phyloP scores from a whole-genome alignment of 176 grass and related monocot genomes.

The Guadua angustifolia region DNA sequence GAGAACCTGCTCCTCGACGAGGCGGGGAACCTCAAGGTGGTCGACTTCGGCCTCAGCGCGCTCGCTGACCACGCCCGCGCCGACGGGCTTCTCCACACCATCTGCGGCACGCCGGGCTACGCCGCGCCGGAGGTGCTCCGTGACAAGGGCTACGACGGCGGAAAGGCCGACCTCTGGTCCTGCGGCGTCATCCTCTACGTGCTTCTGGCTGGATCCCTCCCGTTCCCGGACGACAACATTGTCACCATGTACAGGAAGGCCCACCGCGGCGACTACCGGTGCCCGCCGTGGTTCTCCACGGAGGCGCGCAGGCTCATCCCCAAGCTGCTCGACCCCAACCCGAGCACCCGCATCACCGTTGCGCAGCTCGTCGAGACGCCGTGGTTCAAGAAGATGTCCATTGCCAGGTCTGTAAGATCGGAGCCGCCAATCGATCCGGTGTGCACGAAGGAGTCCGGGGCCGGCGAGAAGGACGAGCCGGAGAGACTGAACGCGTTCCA shows the following conservation, averaged over 20 bases:
- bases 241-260: constrained; percentile 81
- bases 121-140: constrained; percentile 86
- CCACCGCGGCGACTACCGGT: constrained; percentile 80
- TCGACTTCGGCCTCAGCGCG: constrained; percentile 87
- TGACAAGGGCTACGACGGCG: constrained; percentile 84
- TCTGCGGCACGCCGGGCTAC: constrained; percentile 92
- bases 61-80: constrained; percentile 68
- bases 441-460: constrained; percentile 11
- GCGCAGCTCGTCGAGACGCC: constrained; percentile 76
- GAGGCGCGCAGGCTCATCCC: constrained; percentile 68
- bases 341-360: constrained; percentile 72
- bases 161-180: constrained; percentile 88
- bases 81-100: constrained; percentile 95
- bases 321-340: constrained; percentile 80
- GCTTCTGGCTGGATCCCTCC: constrained; percentile 77
- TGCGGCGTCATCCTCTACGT: constrained; percentile 97
- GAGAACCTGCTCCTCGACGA: constrained; percentile 95
- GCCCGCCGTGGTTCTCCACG: constrained; percentile 81
- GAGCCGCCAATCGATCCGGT: constrained; percentile 50
- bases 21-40: constrained; percentile 81
- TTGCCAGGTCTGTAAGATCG: constrained; percentile 20
- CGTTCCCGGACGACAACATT: constrained; percentile 82
- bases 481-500: constrained; percentile 80
- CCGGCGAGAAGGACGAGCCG: constrained; percentile 47
- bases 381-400: constrained; percentile 75